Evolutionary conservation across 2,329 filamentous ascomycete genomes (phyloP).

Genomic region (Aspergillus pseudotamarii): DNA sequence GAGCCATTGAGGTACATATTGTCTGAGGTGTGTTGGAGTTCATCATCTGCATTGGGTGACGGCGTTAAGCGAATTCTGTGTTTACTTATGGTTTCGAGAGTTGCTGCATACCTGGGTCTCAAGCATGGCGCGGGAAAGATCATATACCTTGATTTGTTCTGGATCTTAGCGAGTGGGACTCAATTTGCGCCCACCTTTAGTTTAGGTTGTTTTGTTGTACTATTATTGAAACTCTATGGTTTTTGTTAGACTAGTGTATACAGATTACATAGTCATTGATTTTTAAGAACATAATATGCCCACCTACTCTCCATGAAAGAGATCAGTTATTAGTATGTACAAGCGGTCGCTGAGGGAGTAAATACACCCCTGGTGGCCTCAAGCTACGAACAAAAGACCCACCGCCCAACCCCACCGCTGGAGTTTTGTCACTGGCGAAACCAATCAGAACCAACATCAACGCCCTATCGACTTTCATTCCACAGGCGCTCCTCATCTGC

Average conservation of each 20-base stretch:
- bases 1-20: conserved; percentile 9
- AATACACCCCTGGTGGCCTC: no score
- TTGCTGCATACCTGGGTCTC: conserved; percentile 11
- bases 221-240: neutral
- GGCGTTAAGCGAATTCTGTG: conserved; percentile 9
- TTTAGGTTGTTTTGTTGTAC: neutral
- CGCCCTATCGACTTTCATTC: conserved; percentile 4
- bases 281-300: no score
- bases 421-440: neutral
- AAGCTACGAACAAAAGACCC: neutral
- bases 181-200: neutral
- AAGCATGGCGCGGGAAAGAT: conserved; percentile 13
- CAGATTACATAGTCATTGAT: neutral
- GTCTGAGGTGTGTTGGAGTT: conserved; percentile 8
- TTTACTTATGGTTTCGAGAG: conserved; percentile 3
- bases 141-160: conserved; percentile 6
- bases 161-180: conserved; percentile 1
- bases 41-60: conserved; percentile 16
- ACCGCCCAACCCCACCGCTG: neutral
- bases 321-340: no score
- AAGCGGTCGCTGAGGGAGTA: no score
- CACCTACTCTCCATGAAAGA: no score
- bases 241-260: neutral
- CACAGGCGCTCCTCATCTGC: neutral
- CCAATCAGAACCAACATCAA: conserved; percentile 4